Evolutionary conservation across 2,329 filamentous ascomycete genomes (phyloP), one percentile per base, ranked within the genome.

Genomic region (Fusarium papillatum): DNA sequence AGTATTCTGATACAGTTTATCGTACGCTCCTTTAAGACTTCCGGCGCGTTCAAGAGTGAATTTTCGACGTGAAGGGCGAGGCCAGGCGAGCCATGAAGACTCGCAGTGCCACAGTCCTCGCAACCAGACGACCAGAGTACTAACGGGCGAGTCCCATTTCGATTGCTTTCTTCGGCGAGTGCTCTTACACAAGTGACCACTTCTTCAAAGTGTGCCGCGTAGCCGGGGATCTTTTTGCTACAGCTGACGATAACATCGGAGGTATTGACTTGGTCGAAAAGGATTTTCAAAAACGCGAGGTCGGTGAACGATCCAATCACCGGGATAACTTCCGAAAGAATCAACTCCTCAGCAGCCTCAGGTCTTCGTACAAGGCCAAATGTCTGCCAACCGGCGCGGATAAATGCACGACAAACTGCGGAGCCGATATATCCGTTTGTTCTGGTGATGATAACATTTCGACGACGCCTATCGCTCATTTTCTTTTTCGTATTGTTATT

Each of bases 401-500:
- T 82, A 74, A 89, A 89, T 26, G 87, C 85, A 22, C 83, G 82
- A 64, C 83, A 83, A 0, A 88, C 86, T 1, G 86, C 85, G 26
- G 79, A 82, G 41, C 87, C 87, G 48, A 89, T 86, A 76, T 87
- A 88, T 13, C 87, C 87, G 64, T 87, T 88, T 16, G 87, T 87
- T 11, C 87, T 87, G 4, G 84, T 87, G 29, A 89, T 83, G 9
- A 89, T 80, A n/a, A 85, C 86, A 24, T 72, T 75, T 17, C 62
- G 69, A 29, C 46, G 69, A 38, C 38, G 68, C 4, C 19, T 38
- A 26, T 65, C 29, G 26, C n/a, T 14, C 69, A 75, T 75, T 10
- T n/a, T 72, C 17, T 14, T 59, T 9, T 38, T 38, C 7, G 4
- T 48, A 22, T 17, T 48, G 13, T 48, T 10, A 16, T 24, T 24